Evolutionary conservation across 1,139 yeast genomes (phyloP).

Genomic region (Saccharomyces pastorianus): DNA sequence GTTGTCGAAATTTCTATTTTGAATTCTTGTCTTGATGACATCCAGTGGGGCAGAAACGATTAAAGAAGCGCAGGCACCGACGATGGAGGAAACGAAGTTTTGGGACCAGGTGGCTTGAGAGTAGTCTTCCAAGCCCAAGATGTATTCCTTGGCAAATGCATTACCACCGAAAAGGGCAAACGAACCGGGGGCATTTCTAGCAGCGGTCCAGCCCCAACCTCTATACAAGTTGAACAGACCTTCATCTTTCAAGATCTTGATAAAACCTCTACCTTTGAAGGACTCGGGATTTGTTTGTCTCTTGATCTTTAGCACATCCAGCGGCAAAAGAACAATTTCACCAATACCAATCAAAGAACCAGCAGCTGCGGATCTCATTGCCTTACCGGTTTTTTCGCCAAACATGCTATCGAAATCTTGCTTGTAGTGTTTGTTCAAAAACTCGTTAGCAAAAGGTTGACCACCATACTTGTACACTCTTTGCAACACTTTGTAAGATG

Average conservation of each 20-base stretch:
- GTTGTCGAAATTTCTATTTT: constrained; percentile 89
- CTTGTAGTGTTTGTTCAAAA: constrained; percentile 67
- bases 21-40: constrained; percentile 97
- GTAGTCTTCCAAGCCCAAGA: constrained; percentile 79
- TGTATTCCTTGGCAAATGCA: constrained; percentile 95
- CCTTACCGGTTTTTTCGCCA: constrained; percentile 94
- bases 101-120: constrained; percentile 89
- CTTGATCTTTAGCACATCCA: constrained; percentile 93
- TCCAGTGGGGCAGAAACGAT: constrained; percentile 97
- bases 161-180: constrained; percentile 97
- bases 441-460: constrained; percentile 96
- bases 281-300: constrained; percentile 99
- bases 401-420: constrained; percentile 62
- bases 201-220: constrained; percentile 99
- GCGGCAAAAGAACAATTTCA: constrained; percentile 88
- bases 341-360: constrained; percentile 97
- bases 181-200: constrained; percentile 98
- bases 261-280: constrained; percentile 93
- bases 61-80: constrained; percentile 95
- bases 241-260: constrained; percentile 78
- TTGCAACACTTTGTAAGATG: constrained; percentile 91
- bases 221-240: constrained; percentile 80
- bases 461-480: constrained; percentile 99
- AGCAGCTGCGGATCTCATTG: constrained; percentile 91
- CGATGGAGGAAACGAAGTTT: constrained; percentile 90